phyloP scores from a whole-genome alignment of 2,329 filamentous ascomycete species.

The Rugonectria rugulosa region DNA sequence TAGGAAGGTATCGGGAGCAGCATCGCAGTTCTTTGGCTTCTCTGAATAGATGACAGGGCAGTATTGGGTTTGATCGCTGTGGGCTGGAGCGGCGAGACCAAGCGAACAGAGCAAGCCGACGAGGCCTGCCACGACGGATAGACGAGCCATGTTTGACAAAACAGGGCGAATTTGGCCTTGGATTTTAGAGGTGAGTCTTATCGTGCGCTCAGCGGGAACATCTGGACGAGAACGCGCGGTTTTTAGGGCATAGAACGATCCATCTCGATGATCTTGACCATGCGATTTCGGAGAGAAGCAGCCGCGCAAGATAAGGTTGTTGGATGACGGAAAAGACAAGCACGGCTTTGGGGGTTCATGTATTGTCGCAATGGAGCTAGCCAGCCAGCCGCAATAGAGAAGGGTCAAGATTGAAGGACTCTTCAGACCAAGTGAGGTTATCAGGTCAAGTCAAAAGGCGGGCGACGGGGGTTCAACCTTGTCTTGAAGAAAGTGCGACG shows the following conservation, averaged over 20 bases:
- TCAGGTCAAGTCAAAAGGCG: slow-evolving; percentile 11
- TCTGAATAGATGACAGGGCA: slow-evolving; percentile 35
- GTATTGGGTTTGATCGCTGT: slow-evolving; percentile 21
- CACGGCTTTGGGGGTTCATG: background rate
- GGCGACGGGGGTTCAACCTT: slow-evolving; percentile 15
- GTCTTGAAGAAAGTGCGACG: slow-evolving; percentile 21
- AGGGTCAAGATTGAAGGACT: background rate
- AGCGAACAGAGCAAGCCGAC: slow-evolving; percentile 8
- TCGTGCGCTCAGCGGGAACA: background rate
- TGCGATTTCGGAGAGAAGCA: slow-evolving; percentile 10
- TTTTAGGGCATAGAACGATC: slow-evolving; percentile 21
- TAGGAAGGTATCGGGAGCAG: slow-evolving; percentile 33
- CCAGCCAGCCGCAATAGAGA: background rate
- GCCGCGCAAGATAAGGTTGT: slow-evolving; percentile 2
- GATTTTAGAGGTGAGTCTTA: background rate
- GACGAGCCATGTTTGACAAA: slow-evolving; percentile 24
- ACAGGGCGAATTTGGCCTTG: background rate
- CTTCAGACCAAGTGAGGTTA: slow-evolving; percentile 10
- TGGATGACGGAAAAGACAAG: background rate
- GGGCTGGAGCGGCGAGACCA: slow-evolving; percentile 25
- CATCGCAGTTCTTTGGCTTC: slow-evolving; percentile 25
- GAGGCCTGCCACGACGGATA: slow-evolving; percentile 22
- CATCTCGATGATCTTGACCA: slow-evolving; percentile 14
- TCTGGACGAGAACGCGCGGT: slow-evolving; percentile 12
- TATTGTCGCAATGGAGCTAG: no score